Base-by-base conservation (phyloP, 805 yeast genomes). In the Saturnispora quitensis region DNA sequence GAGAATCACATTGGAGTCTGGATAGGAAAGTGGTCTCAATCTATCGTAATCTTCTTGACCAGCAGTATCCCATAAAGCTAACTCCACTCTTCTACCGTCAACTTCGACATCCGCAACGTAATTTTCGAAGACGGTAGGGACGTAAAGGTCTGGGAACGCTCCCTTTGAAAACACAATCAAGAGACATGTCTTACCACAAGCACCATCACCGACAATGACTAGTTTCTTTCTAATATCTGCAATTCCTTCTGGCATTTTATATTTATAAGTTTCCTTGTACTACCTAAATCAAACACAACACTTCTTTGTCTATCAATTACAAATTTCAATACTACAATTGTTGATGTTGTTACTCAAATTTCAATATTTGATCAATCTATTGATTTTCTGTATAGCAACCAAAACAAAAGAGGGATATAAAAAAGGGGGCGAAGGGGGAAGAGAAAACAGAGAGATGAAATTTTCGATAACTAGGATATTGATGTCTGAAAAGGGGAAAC, bases 41-140 rank as follows among this genome's bases (percentile, higher is more conserved):
- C 96, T 86, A 70, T 89, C 96, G 68, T 89, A 89, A 74, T 90
- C 97, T 76, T 89, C 97, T 79, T 89, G 97, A 58, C 97, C 97
- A 52, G 97, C 96, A 60, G 97, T 89, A 89, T 89, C 97, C 97
- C 97, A 89, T 60, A 89, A 75, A 7, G 96, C 96, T 70, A 89
- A 75, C 68, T 90, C 96, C 53, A 91, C 97, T 67, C 86, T 80
- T 71, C 91, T 86, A 48, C 95, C 95, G 62, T 86, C 91, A 53
- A 85, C 84, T 65, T 82, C 96, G 53, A 91, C 97, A 68, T 89
- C 97, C 45, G 97, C 95, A 62, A 91, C 97, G 70, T 91, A 93
- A 76, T 90, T 93, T 70, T 91, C 98, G 65, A 91, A 91, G 55
- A 91, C 98, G 24, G 97, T 89, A 65, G 97, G 97, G 47, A 89